A percentile compares a stretch with the other conserved stretches of the same genome.
Evolutionary conservation across 129 eudicot species (phyloP).

Genomic region (Kitagawia praeruptora): DNA sequence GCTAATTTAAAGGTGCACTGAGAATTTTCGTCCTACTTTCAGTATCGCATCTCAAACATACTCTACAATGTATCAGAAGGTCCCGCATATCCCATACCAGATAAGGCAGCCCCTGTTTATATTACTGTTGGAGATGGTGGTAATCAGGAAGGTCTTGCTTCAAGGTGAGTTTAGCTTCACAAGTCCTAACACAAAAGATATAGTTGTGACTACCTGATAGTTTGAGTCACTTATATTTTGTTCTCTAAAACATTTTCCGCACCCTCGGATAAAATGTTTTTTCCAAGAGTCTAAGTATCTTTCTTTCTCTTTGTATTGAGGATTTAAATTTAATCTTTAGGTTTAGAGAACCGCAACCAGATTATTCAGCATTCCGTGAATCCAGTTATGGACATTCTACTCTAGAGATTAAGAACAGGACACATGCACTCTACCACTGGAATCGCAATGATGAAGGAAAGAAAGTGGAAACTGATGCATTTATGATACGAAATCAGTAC

Average conservation of each 20-base stretch:
- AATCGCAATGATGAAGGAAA: constrained; percentile 91
- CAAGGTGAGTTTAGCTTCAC: constrained; percentile 31
- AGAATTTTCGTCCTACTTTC: constrained; percentile 16
- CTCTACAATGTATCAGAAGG: constrained; percentile 47
- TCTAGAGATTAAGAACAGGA: constrained; percentile 72
- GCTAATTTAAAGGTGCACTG: background rate
- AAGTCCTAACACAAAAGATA: background rate
- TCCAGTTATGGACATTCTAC: constrained; percentile 94
- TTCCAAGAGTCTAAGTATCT: background rate
- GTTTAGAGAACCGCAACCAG: constrained; percentile 86
- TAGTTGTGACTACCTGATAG: background rate
- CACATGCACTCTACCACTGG: constrained; percentile 93
- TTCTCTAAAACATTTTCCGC: background rate
- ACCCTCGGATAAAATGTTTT: background rate
- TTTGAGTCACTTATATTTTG: background rate
- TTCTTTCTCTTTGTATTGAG: background rate
- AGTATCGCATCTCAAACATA: constrained; percentile 59
- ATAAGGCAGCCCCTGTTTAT: constrained; percentile 87
- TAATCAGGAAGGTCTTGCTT: constrained; percentile 94
- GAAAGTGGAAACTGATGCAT: constrained; percentile 58
- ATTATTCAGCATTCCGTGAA: constrained; percentile 91
- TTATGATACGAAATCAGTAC: constrained; percentile 62
- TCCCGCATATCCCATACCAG: constrained; percentile 53
- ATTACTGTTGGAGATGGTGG: constrained; percentile 98
- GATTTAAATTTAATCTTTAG: constrained; percentile 25